Base-by-base conservation (phyloP, 1,139 yeast species). In the Saccharomyces hybrid region DNA sequence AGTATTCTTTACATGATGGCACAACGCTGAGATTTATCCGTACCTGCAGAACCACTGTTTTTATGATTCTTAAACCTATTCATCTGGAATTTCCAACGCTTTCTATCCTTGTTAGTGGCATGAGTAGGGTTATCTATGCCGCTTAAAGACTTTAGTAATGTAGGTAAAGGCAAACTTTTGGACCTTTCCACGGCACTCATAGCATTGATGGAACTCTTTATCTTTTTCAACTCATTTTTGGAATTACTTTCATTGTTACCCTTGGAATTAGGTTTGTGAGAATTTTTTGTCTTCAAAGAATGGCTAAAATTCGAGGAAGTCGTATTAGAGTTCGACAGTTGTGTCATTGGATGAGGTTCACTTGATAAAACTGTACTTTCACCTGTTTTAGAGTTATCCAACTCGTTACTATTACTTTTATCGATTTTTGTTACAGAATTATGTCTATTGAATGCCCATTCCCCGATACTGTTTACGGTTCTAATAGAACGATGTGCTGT, bases 401-500 rank as follows among this genome's bases (percentile, higher is more conserved):
- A 46, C n/a, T 46, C 48, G 48, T 46, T 27, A 25, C 31, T 27
- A 8, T 16, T 25, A 42, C 52, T 52, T 13, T 48, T 47, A 14
- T 31, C 38, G 11, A 46, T 42, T 13, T 54, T 52, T 26, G 50
- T 27, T 9, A 14, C 48, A 7, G 50, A 27, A 31, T 48, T 26
- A n/a, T 27, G 38, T 20, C 50, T 53, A 48, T 56, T 54, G 47
- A 55, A 59, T n/a, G 64, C 63, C 67, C 67, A 63, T 28, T 64
- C 69, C 20, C 67, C 68, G 46, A 61, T 61, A 57, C 68, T 67
- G 52, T 63, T 64, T 6, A 61, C 59, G 0, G 69, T 66, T 31
- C 64, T 56, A 49, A 66, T 61, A 1, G 70, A 67, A 52, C 68
- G 59, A 53, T 65, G 67, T 7, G 67, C 68, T 2, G 66, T 63